Evolutionary conservation across 2,329 filamentous ascomycete species (phyloP), one percentile per base, ranked within the genome.

Genomic region (Ophiostoma populinum): DNA sequence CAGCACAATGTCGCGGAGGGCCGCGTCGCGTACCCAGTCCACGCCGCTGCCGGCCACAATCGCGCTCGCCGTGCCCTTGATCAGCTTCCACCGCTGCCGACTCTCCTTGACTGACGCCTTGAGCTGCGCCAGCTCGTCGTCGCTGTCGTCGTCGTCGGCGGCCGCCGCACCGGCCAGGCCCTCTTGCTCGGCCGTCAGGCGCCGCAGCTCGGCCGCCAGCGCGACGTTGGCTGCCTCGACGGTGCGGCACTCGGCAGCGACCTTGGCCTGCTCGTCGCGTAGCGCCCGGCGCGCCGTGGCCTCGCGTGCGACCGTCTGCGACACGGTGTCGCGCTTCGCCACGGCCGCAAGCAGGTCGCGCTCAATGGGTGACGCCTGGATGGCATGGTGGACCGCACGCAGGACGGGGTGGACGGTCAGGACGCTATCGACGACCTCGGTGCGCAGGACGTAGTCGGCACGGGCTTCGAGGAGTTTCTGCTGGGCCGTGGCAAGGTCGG

Each of bases 1-100:
- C 41, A 92, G 60, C 18, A 92, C 81, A 41, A 87, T 62, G 34
- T 71, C 68, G 39, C 69, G 63, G 41, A 92, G 57, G 40, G 61
- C 63, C 34, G 73, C 65, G 53, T 92, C 74, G 26, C 67, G 60
- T 10, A 71, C 73, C 83, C 83, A 92, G 49, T 92, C 75, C 36
- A 90, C 62, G 31, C 83, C 83, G 52, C 82, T 92, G 3, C 80
- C 81, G 5, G 73, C 80, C 31, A 92, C 68, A 37, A 85, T 66
- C 13, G 78, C 81, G 47, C 78, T 80, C n/a, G 79, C 66, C 27
- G 83, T 70, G 17, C 71, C 79, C 56, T 87, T 90, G 53, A 87
- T 69, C 15, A 77, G 72, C 47, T 72, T 71, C 74, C 75, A 82
- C 47, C 67, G 67, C 44, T 73, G 70, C 41, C 69, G 69, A 50